Conservation (phyloP, 2,329 filamentous ascomycete species). For the Colletotrichum nymphaeae region DNA sequence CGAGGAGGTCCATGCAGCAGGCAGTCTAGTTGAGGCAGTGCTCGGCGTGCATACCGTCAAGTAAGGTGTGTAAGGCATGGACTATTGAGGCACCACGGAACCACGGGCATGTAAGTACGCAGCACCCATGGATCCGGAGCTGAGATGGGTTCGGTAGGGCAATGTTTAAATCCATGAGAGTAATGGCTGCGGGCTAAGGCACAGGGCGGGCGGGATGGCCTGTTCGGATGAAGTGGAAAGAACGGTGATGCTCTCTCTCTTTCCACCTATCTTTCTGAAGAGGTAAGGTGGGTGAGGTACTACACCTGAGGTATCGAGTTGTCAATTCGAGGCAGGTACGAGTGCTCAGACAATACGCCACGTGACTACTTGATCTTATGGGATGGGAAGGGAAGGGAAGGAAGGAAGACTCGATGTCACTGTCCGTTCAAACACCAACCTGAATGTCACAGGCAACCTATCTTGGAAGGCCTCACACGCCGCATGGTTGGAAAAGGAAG, state of each 20-base stretch:
- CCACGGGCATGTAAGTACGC: background rate
- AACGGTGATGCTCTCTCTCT: background rate
- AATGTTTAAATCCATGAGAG: background rate
- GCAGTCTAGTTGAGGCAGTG: constrained; percentile 23
- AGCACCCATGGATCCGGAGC: background rate
- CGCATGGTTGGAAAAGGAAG: constrained; percentile 13
- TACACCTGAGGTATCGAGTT: too few relatives aligned
- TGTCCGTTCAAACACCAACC: background rate
- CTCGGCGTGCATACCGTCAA: constrained; percentile 19
- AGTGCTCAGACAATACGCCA: background rate
- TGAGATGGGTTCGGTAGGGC: background rate
- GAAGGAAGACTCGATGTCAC: background rate
- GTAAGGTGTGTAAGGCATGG: background rate
- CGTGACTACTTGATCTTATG: background rate
- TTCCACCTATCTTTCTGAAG: too few relatives aligned
- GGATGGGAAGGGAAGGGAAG: background rate
- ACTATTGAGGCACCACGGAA: background rate
- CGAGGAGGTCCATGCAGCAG: constrained; percentile 30
- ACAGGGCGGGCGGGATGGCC: background rate
- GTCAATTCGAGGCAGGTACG: too few relatives aligned
- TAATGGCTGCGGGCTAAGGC: background rate
- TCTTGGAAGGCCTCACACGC: background rate
- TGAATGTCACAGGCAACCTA: background rate
- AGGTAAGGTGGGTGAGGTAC: too few relatives aligned
- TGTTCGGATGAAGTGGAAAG: background rate